phyloP scores from a whole-genome alignment of 176 grass and related monocot species.

The Oryza glaberrima region DNA sequence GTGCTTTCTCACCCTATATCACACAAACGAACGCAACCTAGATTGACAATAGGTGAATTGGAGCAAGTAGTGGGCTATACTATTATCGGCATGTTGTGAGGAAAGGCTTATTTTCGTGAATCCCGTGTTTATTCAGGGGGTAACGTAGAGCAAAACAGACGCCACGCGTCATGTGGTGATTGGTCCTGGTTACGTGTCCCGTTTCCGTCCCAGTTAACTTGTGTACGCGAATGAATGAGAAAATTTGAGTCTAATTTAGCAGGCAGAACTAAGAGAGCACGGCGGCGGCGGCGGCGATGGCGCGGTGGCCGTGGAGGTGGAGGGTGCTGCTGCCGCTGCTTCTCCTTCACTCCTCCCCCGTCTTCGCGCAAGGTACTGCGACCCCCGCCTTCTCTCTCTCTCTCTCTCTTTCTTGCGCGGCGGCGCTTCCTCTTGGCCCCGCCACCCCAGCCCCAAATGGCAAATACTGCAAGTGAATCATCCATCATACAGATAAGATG shows the following conservation, averaged over 20 bases:
- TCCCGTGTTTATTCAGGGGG: neutral
- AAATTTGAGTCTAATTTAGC: no score
- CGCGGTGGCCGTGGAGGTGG: conserved; percentile 31
- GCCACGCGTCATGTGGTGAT: neutral
- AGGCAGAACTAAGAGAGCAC: no score
- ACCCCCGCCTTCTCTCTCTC: no score
- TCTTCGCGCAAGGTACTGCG: conserved; percentile 28
- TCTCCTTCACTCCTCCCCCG: conserved; percentile 28
- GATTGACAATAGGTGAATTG: no score
- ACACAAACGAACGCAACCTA: no score
- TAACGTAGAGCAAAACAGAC: neutral
- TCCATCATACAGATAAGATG: neutral
- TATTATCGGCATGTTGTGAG: neutral
- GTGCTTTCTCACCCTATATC: no score
- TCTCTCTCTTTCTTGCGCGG: no score
- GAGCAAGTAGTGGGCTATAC: no score
- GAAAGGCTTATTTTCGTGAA: neutral
- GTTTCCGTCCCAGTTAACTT: neutral
- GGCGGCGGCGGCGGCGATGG: conserved; percentile 23
- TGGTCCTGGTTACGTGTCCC: neutral
- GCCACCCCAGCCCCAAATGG: no score
- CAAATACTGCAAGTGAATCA: neutral
- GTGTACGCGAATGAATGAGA: no score
- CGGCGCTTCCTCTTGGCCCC: neutral
- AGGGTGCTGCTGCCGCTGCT: conserved; percentile 37